Percentiles rank a stretch among this genome's conserved stretches.
These are phyloP conservation scores for Geotrichum histeridarum DNA, from an alignment of 1,139 yeast genomes.

Conservation along the genomic window DNA sequence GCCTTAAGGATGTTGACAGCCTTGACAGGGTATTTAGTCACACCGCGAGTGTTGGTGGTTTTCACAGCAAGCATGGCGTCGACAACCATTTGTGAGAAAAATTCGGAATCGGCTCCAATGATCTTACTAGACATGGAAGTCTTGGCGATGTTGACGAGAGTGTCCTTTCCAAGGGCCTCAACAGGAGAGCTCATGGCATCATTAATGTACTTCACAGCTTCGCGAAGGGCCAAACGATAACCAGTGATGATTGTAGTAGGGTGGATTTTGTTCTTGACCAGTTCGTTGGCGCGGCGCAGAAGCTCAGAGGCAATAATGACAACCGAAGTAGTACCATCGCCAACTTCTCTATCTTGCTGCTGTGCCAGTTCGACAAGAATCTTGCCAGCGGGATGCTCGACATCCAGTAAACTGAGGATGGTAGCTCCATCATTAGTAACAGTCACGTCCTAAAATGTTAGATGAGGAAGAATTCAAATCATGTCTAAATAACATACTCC, in stretches of 20 bases:
- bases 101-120: slow-evolving; percentile 92
- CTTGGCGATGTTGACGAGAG: slow-evolving; percentile 76
- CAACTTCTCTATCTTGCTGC: slow-evolving; percentile 98
- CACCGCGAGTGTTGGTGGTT: slow-evolving; percentile 84
- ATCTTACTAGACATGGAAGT: slow-evolving; percentile 97
- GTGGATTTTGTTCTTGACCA: slow-evolving; percentile 89
- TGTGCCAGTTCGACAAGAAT: slow-evolving; percentile 95
- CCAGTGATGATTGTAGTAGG: slow-evolving; percentile 98
- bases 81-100: slow-evolving; percentile 85
- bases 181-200: slow-evolving; percentile 81
- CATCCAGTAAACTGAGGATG: slow-evolving; percentile 81
- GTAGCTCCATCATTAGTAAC: slow-evolving; percentile 99
- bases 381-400: slow-evolving; percentile 98
- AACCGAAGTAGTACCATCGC: slow-evolving; percentile 91
- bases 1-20: slow-evolving; percentile 96
- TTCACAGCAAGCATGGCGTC: slow-evolving; percentile 95
- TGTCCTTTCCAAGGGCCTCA: slow-evolving; percentile 75
- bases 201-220: slow-evolving; percentile 82
- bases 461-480: neutral
- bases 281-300: slow-evolving; percentile 85
- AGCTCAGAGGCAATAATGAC: slow-evolving; percentile 93
- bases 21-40: slow-evolving; percentile 88
- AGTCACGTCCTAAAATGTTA: slow-evolving; percentile 60
- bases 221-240: slow-evolving; percentile 86
- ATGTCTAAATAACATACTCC: slow-evolving; percentile 42